A percentile compares a stretch with the other conserved stretches of the same genome.
Evolutionary conservation across 1,284 basidiomycete genomes (phyloP).

Genomic region (Microbotryum scabiosae): DNA sequence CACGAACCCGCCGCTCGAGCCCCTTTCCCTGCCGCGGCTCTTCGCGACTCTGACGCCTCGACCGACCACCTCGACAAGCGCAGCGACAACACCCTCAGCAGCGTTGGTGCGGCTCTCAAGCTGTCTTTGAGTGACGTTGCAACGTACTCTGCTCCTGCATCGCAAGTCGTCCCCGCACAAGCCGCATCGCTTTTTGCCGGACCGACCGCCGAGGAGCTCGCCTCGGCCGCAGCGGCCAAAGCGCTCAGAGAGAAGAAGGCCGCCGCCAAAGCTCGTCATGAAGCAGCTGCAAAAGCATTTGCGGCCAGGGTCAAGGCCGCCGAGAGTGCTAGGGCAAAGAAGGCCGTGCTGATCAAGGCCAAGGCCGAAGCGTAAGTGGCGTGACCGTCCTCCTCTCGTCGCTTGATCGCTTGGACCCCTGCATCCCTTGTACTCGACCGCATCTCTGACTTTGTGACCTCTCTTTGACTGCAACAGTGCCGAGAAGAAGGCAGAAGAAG

Average conservation of each 20-base stretch:
- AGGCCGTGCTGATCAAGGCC: neutral
- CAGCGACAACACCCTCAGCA: neutral
- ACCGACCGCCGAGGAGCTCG: conserved; percentile 2
- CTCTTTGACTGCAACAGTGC: neutral
- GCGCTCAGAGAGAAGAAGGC: neutral
- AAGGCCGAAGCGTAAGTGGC: neutral
- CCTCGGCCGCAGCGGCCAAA: neutral
- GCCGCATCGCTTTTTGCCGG: neutral
- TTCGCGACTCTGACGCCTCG: too few species aligned
- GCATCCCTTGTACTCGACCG: too few species aligned
- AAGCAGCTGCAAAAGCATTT: neutral
- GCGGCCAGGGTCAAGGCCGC: neutral
- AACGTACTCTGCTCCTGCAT: too few species aligned
- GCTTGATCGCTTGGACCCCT: too few species aligned
- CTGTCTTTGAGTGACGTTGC: too few species aligned
- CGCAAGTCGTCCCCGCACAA: neutral
- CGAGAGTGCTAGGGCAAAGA: neutral
- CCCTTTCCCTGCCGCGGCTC: too few species aligned
- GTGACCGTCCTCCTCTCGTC: too few species aligned
- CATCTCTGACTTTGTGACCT: neutral
- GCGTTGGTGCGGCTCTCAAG: too few species aligned
- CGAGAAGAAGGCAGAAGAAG: too few species aligned
- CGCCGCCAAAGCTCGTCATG: conserved; percentile 4
- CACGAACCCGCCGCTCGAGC: too few species aligned
- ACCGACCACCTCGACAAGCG: neutral